Conservation (phyloP, 2,329 filamentous ascomycete genomes). For the Alternaria gansuensis region DNA sequence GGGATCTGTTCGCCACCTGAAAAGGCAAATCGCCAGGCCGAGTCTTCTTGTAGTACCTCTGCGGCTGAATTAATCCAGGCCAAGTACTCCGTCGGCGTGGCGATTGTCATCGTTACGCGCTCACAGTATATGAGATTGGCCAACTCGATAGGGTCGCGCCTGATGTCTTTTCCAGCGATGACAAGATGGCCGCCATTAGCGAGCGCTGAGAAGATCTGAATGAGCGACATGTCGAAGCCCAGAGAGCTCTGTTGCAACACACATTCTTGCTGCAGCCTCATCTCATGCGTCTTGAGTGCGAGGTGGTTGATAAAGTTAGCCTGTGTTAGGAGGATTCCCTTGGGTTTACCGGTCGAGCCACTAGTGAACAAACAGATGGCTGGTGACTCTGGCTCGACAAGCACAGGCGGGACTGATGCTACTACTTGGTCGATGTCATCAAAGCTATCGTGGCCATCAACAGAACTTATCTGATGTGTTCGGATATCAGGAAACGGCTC, state of each 20-base stretch:
- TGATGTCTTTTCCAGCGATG: slow-evolving; percentile 43
- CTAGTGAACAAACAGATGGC: slow-evolving; percentile 69
- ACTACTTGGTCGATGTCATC: no score
- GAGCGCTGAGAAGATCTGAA: slow-evolving; percentile 56
- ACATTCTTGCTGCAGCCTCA: slow-evolving; percentile 44
- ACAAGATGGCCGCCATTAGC: slow-evolving; percentile 53
- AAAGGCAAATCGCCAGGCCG: slow-evolving; percentile 42
- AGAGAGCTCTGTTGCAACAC: slow-evolving; percentile 55
- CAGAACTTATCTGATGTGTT: no score
- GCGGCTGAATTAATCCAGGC: slow-evolving; percentile 35
- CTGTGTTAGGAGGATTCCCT: slow-evolving; percentile 69
- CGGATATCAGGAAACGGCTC: no score
- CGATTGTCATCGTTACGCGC: slow-evolving; percentile 51
- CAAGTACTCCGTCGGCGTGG: slow-evolving; percentile 56
- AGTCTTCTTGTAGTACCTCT: slow-evolving; percentile 25
- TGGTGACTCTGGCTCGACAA: slow-evolving; percentile 28
- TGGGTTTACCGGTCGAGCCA: slow-evolving; percentile 64
- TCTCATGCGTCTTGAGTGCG: slow-evolving; percentile 20
- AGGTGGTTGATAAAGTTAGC: slow-evolving; percentile 18
- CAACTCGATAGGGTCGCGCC: slow-evolving; percentile 51
- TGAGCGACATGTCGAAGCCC: slow-evolving; percentile 55
- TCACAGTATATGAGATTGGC: slow-evolving; percentile 49
- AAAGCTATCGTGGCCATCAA: no score
- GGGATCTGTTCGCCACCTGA: slow-evolving; percentile 29
- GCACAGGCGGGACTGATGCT: neutral